Evolutionary conservation across 768 basidiomycete genomes (phyloP), one percentile per base, ranked within the genome.

Genomic region (Brasilioporus rufonigricans): DNA sequence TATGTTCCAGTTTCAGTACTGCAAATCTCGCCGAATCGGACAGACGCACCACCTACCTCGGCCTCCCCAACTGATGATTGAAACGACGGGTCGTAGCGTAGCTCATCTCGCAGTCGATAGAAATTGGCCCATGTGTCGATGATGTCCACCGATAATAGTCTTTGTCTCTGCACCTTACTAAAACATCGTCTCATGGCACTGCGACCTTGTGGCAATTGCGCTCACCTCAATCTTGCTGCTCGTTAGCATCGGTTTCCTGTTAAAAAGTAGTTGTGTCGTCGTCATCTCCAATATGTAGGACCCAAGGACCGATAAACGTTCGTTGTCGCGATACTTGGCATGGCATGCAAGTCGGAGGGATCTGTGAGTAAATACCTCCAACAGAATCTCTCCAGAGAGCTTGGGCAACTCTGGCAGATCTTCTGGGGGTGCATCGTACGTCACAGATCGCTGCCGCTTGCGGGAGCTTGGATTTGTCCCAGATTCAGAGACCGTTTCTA

Each of bases 291-390:
- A 70, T 35, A 77, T 77, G 45, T 71, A 56, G 53, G 71, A 68
- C 31, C 86, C 86, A 38, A 87, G 73, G 35, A 73, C 69, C 33
- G 78, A 70, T 53, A 87, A 68, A 50, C 84, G 72, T 65, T 83
- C 83, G 59, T 83, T 84, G 66, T 86, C 83, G 58, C 71, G 72
- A 64, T 76, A 79, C 74, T 74, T 57, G 63, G 73, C 59, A 39
- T 68, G 69, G 60, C 71, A 58, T 61, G 69, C 63, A 66, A 71
- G 77, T 48, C 81, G 76, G 47, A 90, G 74, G 19, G 86, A 86
- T 61, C 71, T 77, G 65, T 91, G 88, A 13, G 86, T 88, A 61
- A 80, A 89, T 49, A 88, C 83, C 60, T 86, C 80, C 49, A 90
- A 78, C 59, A 84, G 73, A 35, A 82, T 71, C 48, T 85, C 81